Conservation (phyloP, 768 basidiomycete species). For the Lactarius evosmus region DNA sequence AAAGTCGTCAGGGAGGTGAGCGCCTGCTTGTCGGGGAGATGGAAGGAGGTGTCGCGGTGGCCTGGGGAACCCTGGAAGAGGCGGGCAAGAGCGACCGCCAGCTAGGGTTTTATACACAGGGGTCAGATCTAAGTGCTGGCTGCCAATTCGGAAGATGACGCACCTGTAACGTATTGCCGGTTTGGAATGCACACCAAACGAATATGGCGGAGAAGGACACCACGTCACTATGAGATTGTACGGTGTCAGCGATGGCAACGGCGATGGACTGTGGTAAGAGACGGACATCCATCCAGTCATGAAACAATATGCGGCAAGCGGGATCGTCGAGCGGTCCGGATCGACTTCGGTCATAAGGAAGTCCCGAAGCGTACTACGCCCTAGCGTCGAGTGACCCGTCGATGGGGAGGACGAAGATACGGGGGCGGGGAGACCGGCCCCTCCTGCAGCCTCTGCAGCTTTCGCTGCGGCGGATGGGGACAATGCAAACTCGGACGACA, state of each 20-base stretch:
- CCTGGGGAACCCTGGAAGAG: conserved; percentile 56
- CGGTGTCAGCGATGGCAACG: background rate
- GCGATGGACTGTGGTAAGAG: background rate
- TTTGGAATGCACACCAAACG: conserved; percentile 86
- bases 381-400: background rate
- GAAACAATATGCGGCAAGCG: conserved; percentile 64
- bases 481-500: background rate
- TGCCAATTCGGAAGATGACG: conserved; percentile 24
- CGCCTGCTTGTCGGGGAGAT: conserved; percentile 80
- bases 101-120: conserved; percentile 41
- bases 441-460: conserved; percentile 4
- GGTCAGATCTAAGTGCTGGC: conserved; percentile 3
- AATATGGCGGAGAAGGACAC: conserved; percentile 76
- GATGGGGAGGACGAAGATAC: conserved; percentile 2
- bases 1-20: conserved; percentile 77
- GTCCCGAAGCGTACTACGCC: conserved; percentile 32
- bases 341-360: conserved; percentile 46
- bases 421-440: conserved; percentile 19
- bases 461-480: conserved; percentile 1
- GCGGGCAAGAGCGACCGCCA: conserved; percentile 76
- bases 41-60: conserved; percentile 59
- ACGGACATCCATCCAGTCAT: conserved; percentile 79
- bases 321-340: conserved; percentile 47
- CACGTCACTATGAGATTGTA: conserved; percentile 47
- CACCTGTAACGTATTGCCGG: conserved; percentile 71